These are phyloP conservation scores for Xylaria sp. DNA, from an alignment of 2,329 filamentous ascomycete species.

Conservation along the genomic window DNA sequence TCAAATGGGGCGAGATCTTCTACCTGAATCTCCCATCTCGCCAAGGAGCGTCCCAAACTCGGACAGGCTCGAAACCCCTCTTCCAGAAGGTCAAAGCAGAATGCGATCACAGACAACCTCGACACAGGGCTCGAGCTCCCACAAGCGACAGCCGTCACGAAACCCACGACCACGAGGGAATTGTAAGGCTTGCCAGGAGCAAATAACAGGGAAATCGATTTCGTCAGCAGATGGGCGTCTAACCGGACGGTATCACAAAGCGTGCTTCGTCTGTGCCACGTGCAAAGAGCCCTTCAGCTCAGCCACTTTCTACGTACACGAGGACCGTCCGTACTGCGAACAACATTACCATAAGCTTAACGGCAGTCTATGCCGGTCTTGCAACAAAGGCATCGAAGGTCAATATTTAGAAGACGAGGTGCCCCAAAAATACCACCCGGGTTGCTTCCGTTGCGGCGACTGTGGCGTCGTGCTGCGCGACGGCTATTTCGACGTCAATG, in stretches of 20 bases:
- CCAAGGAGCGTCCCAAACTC: conserved; percentile 32
- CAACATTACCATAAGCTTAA: conserved; percentile 94
- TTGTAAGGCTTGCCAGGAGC: conserved; percentile 82
- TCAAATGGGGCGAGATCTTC: conserved; percentile 35
- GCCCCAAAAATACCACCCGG: conserved; percentile 82
- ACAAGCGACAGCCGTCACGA: conserved; percentile 54
- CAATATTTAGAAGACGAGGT: conserved; percentile 88
- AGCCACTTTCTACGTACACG: conserved; percentile 89
- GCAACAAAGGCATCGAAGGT: conserved; percentile 88
- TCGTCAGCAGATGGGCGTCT: conserved; percentile 92
- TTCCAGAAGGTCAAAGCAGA: conserved; percentile 42
- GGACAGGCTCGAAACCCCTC: conserved; percentile 38
- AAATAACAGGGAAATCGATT: conserved; percentile 89
- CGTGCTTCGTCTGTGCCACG: conserved; percentile 90
- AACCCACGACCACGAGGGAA: conserved; percentile 69
- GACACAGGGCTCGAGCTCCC: conserved; percentile 47
- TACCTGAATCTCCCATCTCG: conserved; percentile 40
- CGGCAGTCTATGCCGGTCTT: conserved; percentile 82
- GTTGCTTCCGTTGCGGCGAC: conserved; percentile 85
- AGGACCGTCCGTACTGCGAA: conserved; percentile 89
- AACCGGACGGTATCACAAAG: conserved; percentile 93
- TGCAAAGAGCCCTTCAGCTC: conserved; percentile 85
- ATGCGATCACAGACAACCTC: conserved; percentile 35
- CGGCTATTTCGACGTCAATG: conserved; percentile 91
- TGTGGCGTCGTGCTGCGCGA: conserved; percentile 79